A percentile compares a stretch with the other conserved stretches of the same genome.
phyloP scores from a whole-genome alignment of 768 basidiomycete genomes.

The Phylloporus sp. region DNA sequence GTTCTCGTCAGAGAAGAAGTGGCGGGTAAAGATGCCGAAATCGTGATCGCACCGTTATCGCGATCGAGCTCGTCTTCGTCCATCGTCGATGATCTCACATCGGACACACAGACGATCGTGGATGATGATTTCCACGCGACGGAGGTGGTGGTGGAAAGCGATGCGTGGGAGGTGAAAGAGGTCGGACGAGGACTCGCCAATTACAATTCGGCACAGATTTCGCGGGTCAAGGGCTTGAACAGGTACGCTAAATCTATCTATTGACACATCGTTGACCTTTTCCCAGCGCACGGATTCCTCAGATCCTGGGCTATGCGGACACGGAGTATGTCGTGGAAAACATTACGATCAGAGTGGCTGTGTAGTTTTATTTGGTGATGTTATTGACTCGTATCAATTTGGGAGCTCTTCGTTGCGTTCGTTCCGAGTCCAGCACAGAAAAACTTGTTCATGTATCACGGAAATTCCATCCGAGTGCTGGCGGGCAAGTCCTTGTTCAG shows the following conservation, averaged over 20 bases:
- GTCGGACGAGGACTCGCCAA: conserved; percentile 93
- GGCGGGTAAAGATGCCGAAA: conserved; percentile 12
- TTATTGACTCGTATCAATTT: conserved; percentile 14
- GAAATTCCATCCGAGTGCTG: conserved; percentile 72
- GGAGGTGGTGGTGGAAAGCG: conserved; percentile 35
- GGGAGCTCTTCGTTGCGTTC: conserved; percentile 6
- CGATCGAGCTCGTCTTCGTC: conserved; percentile 36
- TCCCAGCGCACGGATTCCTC: conserved; percentile 69
- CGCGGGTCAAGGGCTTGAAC: conserved; percentile 81
- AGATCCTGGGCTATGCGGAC: conserved; percentile 87
- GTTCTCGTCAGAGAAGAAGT: conserved; percentile 52
- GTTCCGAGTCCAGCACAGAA: conserved; percentile 24
- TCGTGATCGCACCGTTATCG: conserved; percentile 33
- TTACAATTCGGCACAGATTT: conserved; percentile 92
- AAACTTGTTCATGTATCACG: conserved; percentile 67
- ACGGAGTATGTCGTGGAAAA: conserved; percentile 97
- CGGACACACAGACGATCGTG: conserved; percentile 21
- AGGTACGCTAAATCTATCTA: too few species aligned
- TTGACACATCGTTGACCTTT: too few species aligned
- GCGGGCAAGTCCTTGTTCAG: conserved; percentile 47
- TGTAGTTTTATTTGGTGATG: conserved; percentile 34
- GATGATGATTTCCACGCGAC: conserved; percentile 30
- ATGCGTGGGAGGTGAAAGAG: conserved; percentile 73
- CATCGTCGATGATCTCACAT: conserved; percentile 24
- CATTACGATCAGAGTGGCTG: conserved; percentile 72